These are phyloP conservation scores for Colletotrichum melonis DNA, from an alignment of 2,329 filamentous ascomycete genomes.

Conservation along the genomic window DNA sequence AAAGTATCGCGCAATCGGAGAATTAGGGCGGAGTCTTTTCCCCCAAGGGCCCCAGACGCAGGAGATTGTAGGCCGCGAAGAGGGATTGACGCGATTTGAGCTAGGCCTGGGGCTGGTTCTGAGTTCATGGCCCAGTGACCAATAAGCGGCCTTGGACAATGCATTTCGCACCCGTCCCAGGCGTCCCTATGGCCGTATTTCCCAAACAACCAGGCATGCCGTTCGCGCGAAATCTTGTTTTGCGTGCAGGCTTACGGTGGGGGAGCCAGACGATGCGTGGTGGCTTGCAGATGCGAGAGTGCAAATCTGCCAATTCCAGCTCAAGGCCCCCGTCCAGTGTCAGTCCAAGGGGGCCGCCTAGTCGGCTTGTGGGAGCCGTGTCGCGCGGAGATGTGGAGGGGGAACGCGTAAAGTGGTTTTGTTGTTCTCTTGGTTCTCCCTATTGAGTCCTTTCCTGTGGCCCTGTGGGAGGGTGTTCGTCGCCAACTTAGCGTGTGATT, in stretches of 20 bases:
- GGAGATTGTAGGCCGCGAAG: constrained; percentile 5
- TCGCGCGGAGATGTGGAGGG: constrained; percentile 15
- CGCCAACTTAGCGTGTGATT: constrained; percentile 12
- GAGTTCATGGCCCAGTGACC: background rate
- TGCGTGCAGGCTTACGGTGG: constrained; percentile 32
- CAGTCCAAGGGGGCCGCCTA: constrained; percentile 8
- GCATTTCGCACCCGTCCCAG: background rate
- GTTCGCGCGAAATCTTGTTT: constrained; percentile 35
- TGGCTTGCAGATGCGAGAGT: constrained; percentile 37
- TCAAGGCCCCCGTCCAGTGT: background rate
- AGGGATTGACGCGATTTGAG: constrained; percentile 6
- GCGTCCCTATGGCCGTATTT: constrained; percentile 9
- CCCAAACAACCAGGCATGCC: constrained; percentile 19
- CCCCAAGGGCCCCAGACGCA: background rate
- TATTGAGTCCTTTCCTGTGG: too few species aligned
- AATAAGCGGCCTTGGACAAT: background rate
- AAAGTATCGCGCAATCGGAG: constrained; percentile 28
- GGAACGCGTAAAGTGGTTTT: constrained; percentile 35
- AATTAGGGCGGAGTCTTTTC: constrained; percentile 21
- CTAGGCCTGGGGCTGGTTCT: background rate
- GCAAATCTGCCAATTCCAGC: constrained; percentile 22
- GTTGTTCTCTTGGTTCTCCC: background rate
- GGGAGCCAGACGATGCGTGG: constrained; percentile 22
- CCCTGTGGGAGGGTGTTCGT: background rate
- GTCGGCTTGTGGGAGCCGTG: constrained; percentile 28